Evolutionary conservation across 345 rosid species (phyloP).

Genomic region (Combretum micranthum): DNA sequence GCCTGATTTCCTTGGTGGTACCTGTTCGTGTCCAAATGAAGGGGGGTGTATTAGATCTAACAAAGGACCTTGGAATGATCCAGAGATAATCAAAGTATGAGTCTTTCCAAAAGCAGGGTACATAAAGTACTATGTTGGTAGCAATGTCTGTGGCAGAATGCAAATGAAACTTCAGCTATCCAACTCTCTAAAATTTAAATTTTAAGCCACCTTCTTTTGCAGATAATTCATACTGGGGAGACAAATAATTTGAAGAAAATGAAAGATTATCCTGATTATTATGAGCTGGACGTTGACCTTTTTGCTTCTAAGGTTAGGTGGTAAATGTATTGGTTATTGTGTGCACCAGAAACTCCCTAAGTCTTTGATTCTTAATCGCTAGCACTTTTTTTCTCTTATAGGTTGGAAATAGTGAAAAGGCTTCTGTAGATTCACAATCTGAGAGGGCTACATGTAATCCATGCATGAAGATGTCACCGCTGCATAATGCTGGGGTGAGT

Average conservation of each 20-base stretch:
- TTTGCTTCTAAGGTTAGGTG: conserved; percentile 48
- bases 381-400: background rate
- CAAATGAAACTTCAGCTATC: background rate
- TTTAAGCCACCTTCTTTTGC: conserved; percentile 13
- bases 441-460: background rate
- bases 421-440: conserved; percentile 4
- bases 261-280: conserved; percentile 37
- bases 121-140: conserved; percentile 1
- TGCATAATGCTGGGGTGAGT: too few species aligned
- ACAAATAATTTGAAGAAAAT: conserved; percentile 45
- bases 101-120: conserved; percentile 5
- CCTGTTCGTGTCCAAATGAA: conserved; percentile 62
- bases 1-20: conserved; percentile 96
- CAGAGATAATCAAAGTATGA: conserved; percentile 77
- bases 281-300: conserved; percentile 42
- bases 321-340: background rate
- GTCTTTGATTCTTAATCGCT: background rate
- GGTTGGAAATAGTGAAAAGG: conserved; percentile 1
- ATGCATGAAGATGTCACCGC: too few species aligned
- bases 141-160: background rate
- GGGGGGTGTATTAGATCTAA: conserved; percentile 81
- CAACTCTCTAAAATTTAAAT: conserved; percentile 11
- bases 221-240: conserved; percentile 63
- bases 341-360: conserved; percentile 17
- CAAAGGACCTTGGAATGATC: conserved; percentile 93